Base-by-base conservation (phyloP, 768 basidiomycete species). In the Stropharia rugosoannulata region DNA sequence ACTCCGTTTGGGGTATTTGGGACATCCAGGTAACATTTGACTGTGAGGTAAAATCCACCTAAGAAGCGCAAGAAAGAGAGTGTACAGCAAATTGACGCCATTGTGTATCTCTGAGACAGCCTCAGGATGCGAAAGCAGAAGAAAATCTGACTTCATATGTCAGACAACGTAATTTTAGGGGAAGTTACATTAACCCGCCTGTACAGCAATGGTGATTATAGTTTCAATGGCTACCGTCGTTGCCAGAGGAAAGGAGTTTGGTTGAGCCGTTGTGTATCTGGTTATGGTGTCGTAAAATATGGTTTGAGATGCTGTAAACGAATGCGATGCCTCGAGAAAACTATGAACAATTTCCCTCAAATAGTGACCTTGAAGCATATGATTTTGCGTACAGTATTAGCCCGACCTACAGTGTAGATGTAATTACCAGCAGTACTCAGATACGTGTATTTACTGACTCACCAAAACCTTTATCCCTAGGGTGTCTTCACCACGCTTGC, bases 1-100 rank as follows among this genome's bases (percentile, higher is more conserved):
- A 54, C 18, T 1, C 59, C 59, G 16, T 60, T 60, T n/a, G 55
- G 55, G 11, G 22, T 29, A 9, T 48, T 56, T 12, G 57, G 57
- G 1, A 63, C 59, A 19, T 63, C 62, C 11, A 60, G 19, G 12
- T 54, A 60, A n/a, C 56, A 52, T 10, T 57, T 39, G 2, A 56
- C 57, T 5, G 42, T 39, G 7, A 60, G 42, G 3, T 44, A 44
- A 1, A 59, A 10, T 0, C 57, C 62, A 2, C 62, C 59, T 9
- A 63, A 25, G 29, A 63, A 63, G 2, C 62, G 59, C 8, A 59
- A n/a, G 1, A 44, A 18, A 15, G 52, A 51, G 6, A 63, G 51
- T 3, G 42, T 39, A 13, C 52, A 51, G 39, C 62, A 60, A 4
- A 19, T 13, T 4, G 46, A 5, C 9, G 50, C 48, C 1, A 58